Evolutionary conservation across 176 grass and related monocot species (phyloP).

Genomic region (Chrysopogon serrulatus): DNA sequence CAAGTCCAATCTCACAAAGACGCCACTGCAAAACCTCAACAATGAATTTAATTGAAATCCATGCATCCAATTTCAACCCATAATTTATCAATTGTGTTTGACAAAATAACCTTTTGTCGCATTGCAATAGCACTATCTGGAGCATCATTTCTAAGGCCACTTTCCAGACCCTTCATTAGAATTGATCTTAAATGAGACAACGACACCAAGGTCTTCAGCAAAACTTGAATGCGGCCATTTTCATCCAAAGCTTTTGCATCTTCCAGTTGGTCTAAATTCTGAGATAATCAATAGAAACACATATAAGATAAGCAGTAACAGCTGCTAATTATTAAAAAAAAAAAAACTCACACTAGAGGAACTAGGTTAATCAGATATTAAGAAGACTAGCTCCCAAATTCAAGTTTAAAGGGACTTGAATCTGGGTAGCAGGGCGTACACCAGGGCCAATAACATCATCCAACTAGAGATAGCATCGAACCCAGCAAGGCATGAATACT

Average conservation of each 20-base stretch:
- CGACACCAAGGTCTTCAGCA: constrained; percentile 69
- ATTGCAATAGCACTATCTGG: constrained; percentile 88
- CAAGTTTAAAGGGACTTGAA: neutral
- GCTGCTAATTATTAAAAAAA: neutral
- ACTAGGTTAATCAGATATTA: neutral
- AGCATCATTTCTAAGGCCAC: constrained; percentile 93
- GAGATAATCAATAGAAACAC: constrained; percentile 34
- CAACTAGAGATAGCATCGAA: neutral
- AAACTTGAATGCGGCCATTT: constrained; percentile 42
- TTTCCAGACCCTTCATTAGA: constrained; percentile 87
- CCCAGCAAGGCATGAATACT: neutral
- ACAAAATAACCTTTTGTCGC: constrained; percentile 82
- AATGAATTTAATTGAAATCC: constrained; percentile 33
- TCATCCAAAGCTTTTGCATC: constrained; percentile 32
- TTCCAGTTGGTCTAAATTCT: constrained; percentile 70
- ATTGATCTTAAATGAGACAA: constrained; percentile 64
- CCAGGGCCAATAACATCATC: neutral
- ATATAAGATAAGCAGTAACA: neutral
- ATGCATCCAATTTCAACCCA: constrained; percentile 6
- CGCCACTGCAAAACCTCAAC: constrained; percentile 72
- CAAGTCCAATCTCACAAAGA: constrained; percentile 90
- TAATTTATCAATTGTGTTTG: neutral
- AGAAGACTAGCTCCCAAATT: neutral
- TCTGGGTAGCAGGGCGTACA: neutral
- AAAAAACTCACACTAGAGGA: neutral